A percentile compares a stretch with the other conserved stretches of the same genome.
phyloP scores from a whole-genome alignment of 768 basidiomycete species.

The Termitomyces sp. region DNA sequence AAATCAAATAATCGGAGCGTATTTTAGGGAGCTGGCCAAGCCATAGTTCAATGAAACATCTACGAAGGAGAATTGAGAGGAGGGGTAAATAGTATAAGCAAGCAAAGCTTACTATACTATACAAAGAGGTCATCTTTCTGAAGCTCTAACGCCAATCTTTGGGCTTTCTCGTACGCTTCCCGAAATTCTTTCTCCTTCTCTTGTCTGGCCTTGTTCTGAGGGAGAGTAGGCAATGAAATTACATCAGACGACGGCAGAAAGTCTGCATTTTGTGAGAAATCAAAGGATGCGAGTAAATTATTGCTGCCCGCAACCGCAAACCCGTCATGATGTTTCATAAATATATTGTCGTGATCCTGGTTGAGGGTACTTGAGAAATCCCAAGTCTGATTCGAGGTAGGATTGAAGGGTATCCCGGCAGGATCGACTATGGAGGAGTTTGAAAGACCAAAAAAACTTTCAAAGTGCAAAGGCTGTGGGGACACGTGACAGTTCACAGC shows the following conservation, averaged over 20 bases:
- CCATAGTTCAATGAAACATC: background rate
- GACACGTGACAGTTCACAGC: background rate
- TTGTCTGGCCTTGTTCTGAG: conserved; percentile 17
- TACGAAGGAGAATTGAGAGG: background rate
- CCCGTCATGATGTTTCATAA: background rate
- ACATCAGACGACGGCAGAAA: background rate
- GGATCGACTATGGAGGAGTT: background rate
- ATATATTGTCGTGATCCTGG: background rate
- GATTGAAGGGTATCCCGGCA: background rate
- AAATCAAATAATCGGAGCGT: background rate
- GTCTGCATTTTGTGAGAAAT: background rate
- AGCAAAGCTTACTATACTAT: conserved; percentile 5
- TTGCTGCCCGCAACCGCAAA: background rate
- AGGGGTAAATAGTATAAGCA: background rate
- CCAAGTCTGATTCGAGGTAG: background rate
- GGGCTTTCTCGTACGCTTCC: conserved; percentile 29
- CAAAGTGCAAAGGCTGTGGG: background rate
- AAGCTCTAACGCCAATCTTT: conserved; percentile 29
- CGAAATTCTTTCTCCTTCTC: conserved; percentile 27
- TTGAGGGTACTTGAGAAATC: background rate
- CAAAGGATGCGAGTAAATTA: background rate
- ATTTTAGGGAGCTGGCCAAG: background rate
- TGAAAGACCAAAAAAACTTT: background rate
- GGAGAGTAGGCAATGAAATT: background rate
- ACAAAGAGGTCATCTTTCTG: conserved; percentile 9